phyloP scores from a whole-genome alignment of 148 eudicot species.

The Pouteria glomerata region DNA sequence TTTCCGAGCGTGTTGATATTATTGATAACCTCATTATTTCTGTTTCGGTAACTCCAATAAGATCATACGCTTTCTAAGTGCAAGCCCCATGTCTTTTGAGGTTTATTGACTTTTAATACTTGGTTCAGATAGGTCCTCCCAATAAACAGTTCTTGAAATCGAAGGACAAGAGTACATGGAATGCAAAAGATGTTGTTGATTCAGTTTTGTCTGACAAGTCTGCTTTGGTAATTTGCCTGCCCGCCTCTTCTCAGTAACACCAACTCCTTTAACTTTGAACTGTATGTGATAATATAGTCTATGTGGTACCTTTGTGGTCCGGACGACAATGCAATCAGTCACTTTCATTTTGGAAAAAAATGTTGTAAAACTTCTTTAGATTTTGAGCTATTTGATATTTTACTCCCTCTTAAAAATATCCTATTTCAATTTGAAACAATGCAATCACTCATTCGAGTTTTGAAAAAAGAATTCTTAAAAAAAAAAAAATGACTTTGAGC shows the following conservation, averaged over 20 bases:
- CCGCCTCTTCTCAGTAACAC: neutral
- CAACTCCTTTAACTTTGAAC: neutral
- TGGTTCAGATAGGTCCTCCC: slow-evolving; percentile 96
- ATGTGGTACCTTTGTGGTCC: neutral
- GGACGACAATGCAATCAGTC: neutral
- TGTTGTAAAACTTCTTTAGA: no score
- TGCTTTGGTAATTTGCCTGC: slow-evolving; percentile 60
- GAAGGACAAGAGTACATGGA: slow-evolving; percentile 80
- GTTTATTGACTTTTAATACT: slow-evolving; percentile 21
- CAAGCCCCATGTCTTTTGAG: neutral
- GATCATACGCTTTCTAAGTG: neutral
- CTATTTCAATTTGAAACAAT: no score
- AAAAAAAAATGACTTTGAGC: no score
- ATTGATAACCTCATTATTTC: slow-evolving; percentile 85
- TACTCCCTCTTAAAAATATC: no score
- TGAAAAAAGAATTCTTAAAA: no score
- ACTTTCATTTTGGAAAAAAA: neutral
- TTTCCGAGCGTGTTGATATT: slow-evolving; percentile 89
- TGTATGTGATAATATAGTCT: neutral
- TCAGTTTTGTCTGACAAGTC: slow-evolving; percentile 93
- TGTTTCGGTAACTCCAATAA: slow-evolving; percentile 60
- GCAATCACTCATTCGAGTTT: no score
- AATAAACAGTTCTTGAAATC: slow-evolving; percentile 72
- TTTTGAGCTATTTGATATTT: neutral
- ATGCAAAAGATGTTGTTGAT: slow-evolving; percentile 86